phyloP scores from a whole-genome alignment of 2,329 filamentous ascomycete species.

The Fusarium sp. region DNA sequence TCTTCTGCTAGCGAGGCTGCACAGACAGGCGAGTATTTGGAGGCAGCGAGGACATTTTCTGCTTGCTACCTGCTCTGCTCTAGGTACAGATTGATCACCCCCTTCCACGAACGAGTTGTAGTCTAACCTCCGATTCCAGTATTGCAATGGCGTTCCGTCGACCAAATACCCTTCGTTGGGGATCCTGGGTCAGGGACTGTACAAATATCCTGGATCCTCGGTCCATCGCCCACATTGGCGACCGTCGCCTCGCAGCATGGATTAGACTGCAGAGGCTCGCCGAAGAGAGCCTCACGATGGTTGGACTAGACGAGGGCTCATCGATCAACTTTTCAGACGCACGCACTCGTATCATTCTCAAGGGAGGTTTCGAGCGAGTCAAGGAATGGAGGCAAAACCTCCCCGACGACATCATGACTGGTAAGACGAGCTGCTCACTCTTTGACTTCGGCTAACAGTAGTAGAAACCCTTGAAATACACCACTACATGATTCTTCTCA shows the following conservation, averaged over 20 bases:
- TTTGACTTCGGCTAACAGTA: background rate
- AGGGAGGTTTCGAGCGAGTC: slow-evolving; percentile 1
- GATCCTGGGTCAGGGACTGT: slow-evolving; percentile 12
- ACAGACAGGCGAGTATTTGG: background rate
- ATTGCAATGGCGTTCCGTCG: slow-evolving; percentile 22
- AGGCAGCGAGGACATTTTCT: slow-evolving; percentile 5
- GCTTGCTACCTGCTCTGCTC: slow-evolving; percentile 25
- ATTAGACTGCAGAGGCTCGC: slow-evolving; percentile 12
- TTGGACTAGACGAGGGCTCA: slow-evolving; percentile 5
- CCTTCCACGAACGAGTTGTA: too few relatives aligned
- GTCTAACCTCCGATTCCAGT: background rate
- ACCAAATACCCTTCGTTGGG: slow-evolving; percentile 9
- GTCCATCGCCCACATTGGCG: background rate
- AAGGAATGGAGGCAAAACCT: slow-evolving; percentile 8
- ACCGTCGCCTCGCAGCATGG: slow-evolving; percentile 18
- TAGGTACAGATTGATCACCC: background rate
- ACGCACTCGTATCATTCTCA: slow-evolving; percentile 9
- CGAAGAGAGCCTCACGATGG: slow-evolving; percentile 16
- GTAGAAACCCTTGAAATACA: slow-evolving; percentile 17
- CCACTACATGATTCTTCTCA: slow-evolving; percentile 21
- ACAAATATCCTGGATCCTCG: slow-evolving; percentile 1
- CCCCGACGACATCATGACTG: slow-evolving; percentile 9
- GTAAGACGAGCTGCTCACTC: background rate
- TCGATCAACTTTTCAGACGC: slow-evolving; percentile 12
- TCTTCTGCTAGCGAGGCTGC: background rate